Conservation (phyloP, 768 basidiomycete species). For the Rickenella mellea region DNA sequence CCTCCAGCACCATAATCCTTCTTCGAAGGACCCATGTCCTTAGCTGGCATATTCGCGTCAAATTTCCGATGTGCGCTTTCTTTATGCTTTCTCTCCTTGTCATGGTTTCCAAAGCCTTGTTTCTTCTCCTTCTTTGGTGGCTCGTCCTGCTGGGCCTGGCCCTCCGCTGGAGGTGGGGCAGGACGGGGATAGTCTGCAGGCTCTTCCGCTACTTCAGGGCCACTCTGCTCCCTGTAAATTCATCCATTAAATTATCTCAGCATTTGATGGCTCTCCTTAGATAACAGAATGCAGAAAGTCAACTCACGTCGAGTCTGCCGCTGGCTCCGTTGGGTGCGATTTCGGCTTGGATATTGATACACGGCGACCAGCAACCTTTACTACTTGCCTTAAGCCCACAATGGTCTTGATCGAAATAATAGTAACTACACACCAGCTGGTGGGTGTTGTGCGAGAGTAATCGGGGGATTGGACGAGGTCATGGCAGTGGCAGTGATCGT, state of each 20-base stretch:
- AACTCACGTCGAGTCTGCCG: too few relatives aligned
- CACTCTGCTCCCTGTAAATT: neutral
- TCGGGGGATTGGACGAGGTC: too few relatives aligned
- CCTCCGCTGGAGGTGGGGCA: slow-evolving; percentile 26
- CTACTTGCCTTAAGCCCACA: slow-evolving; percentile 9
- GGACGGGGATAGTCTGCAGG: slow-evolving; percentile 45
- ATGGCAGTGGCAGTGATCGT: too few relatives aligned
- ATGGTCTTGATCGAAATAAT: neutral
- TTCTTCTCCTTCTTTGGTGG: slow-evolving; percentile 40
- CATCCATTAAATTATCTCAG: neutral
- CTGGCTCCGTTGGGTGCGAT: slow-evolving; percentile 20
- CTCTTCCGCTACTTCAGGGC: slow-evolving; percentile 7
- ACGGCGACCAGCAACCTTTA: slow-evolving; percentile 41
- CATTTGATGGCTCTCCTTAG: neutral
- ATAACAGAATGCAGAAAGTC: neutral
- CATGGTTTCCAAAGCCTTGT: slow-evolving; percentile 23
- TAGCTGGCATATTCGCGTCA: slow-evolving; percentile 40
- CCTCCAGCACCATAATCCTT: slow-evolving; percentile 34
- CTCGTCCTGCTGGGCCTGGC: slow-evolving; percentile 31
- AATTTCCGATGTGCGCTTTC: slow-evolving; percentile 35
- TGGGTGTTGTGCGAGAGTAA: slow-evolving; percentile 27
- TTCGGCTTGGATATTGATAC: slow-evolving; percentile 36
- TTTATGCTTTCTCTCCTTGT: slow-evolving; percentile 35
- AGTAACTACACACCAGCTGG: slow-evolving; percentile 34
- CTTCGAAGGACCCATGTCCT: slow-evolving; percentile 23